Conservation (phyloP, 768 basidiomycete genomes). For the Lyophyllum decastes region DNA sequence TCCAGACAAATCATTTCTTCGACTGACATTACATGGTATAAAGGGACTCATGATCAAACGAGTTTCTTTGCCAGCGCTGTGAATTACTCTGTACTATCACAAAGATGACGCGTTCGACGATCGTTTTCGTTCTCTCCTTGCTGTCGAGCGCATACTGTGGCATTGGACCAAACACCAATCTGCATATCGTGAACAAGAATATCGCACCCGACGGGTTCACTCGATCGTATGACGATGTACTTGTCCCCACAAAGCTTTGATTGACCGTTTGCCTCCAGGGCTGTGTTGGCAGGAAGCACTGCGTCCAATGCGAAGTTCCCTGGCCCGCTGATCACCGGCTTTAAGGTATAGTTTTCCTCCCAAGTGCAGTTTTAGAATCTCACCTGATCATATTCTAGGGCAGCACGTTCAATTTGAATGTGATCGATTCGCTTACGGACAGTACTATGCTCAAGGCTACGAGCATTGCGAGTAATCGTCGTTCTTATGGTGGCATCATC, state of each 20-base stretch:
- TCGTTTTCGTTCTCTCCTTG: not conserved
- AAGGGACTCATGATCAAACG: not conserved
- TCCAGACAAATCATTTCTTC: not conserved
- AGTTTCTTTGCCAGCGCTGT: not conserved
- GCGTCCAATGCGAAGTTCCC: constrained; percentile 13
- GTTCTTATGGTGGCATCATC: no score
- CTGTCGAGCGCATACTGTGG: constrained; percentile 14
- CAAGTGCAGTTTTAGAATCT: not conserved
- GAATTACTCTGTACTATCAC: not conserved
- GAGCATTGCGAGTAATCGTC: constrained; percentile 41
- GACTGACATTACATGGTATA: not conserved
- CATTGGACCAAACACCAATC: constrained; percentile 29
- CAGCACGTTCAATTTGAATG: constrained; percentile 45
- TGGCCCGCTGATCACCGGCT: constrained; percentile 27
- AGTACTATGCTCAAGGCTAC: constrained; percentile 50
- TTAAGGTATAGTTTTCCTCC: constrained; percentile 23
- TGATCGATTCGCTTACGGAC: constrained; percentile 47
- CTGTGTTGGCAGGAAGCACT: constrained; percentile 26
- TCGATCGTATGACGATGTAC: constrained; percentile 14
- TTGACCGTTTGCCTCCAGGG: not conserved
- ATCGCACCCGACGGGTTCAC: constrained; percentile 51
- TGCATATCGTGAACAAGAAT: constrained; percentile 40
- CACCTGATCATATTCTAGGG: constrained; percentile 28
- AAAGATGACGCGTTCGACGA: not conserved
- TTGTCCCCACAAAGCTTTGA: not conserved